Evolutionary conservation across 495 filamentous ascomycete species (phyloP).

Genomic region (Xylaria sp.): DNA sequence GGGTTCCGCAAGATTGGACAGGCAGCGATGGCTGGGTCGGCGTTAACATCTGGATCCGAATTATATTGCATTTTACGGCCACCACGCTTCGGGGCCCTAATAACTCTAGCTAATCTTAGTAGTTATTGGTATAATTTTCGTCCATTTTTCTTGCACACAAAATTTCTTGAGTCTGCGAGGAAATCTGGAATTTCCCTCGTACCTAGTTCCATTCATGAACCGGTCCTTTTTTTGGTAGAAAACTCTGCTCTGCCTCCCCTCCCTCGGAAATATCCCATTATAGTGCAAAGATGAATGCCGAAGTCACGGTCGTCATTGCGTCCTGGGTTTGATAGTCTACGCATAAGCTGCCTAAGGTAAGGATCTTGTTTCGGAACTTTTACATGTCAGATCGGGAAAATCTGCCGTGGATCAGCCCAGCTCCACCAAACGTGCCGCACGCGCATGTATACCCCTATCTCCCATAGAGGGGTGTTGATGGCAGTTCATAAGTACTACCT

Average conservation of each 20-base stretch:
- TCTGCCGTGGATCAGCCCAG: background rate
- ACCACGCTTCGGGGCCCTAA: background rate
- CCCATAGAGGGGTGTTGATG: background rate
- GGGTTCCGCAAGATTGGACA: background rate
- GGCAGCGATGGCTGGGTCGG: background rate
- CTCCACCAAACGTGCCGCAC: slow-evolving; percentile 1
- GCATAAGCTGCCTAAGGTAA: slow-evolving; percentile 8
- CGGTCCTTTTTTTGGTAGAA: background rate
- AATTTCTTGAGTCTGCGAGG: background rate
- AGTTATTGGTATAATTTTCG: slow-evolving; percentile 10
- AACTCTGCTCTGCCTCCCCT: background rate
- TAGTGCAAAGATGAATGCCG: background rate
- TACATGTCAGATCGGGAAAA: background rate
- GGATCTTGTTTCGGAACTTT: slow-evolving; percentile 14
- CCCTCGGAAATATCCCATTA: background rate
- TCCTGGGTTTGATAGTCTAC: background rate
- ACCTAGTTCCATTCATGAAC: background rate
- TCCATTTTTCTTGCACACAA: background rate
- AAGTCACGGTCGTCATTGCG: background rate
- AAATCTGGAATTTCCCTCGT: background rate
- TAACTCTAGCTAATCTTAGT: slow-evolving; percentile 1
- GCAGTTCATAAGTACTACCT: background rate
- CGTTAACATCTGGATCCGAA: slow-evolving; percentile 1
- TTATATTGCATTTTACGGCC: background rate
- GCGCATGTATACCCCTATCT: background rate